Evolutionary conservation across 2,329 filamentous ascomycete species (phyloP).

Genomic region (Neoarthrinium moseri): DNA sequence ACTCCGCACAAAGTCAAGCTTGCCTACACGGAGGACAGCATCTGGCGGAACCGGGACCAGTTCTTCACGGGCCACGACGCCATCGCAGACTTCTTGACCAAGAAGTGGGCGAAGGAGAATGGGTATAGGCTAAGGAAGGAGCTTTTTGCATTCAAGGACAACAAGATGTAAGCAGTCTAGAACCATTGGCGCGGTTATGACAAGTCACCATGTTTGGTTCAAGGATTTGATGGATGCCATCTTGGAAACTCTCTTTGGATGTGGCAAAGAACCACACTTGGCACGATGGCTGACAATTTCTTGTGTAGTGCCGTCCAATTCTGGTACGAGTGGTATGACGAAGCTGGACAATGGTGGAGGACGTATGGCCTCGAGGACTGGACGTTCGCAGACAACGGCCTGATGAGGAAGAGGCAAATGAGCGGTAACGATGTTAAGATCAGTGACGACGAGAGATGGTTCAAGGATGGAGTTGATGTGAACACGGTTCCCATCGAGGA

Average conservation of each 20-base stretch:
- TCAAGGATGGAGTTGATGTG: slow-evolving; percentile 66
- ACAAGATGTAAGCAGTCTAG: slow-evolving; percentile 51
- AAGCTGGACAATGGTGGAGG: slow-evolving; percentile 75
- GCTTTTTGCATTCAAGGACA: slow-evolving; percentile 71
- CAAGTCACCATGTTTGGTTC: too few species aligned
- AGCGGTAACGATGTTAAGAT: slow-evolving; percentile 72
- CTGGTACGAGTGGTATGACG: slow-evolving; percentile 82
- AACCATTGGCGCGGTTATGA: too few species aligned
- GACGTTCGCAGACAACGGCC: slow-evolving; percentile 69
- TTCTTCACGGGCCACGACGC: slow-evolving; percentile 69
- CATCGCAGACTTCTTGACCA: slow-evolving; percentile 66
- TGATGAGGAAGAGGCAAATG: slow-evolving; percentile 75
- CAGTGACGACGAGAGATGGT: slow-evolving; percentile 63
- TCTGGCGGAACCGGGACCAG: slow-evolving; percentile 75
- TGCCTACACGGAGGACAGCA: slow-evolving; percentile 72
- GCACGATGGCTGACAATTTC: slow-evolving; percentile 43
- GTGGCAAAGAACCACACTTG: neutral
- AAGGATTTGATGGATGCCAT: too few species aligned
- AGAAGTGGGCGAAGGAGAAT: slow-evolving; percentile 73
- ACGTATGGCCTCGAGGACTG: slow-evolving; percentile 83
- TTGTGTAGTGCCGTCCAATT: slow-evolving; percentile 69
- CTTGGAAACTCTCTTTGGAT: too few species aligned
- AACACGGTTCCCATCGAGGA: slow-evolving; percentile 65
- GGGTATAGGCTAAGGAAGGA: slow-evolving; percentile 79
- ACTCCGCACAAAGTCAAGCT: slow-evolving; percentile 64